Conservation (phyloP, 1,284 basidiomycete species). For the Phaffia rhodozyma region DNA sequence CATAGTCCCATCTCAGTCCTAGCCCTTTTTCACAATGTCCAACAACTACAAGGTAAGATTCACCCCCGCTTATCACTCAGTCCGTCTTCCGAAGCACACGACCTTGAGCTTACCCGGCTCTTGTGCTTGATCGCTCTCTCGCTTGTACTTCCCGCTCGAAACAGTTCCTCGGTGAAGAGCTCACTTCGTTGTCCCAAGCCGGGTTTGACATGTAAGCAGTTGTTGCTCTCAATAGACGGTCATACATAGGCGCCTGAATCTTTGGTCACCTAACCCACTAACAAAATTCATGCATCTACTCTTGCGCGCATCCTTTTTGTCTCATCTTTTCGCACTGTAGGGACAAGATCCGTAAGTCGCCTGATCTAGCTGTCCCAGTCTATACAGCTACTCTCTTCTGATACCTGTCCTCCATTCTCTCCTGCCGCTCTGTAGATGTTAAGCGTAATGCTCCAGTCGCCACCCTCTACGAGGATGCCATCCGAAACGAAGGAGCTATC, state of each 20-base stretch:
- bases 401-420: not conserved
- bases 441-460: constrained; percentile 95
- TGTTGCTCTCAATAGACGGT: constrained; percentile 20
- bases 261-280: not conserved
- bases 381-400: not conserved
- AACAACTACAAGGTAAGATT: constrained; percentile 7
- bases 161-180: constrained; percentile 73
- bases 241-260: not conserved
- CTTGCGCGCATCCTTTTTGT: constrained; percentile 1
- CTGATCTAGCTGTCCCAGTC: not conserved
- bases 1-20: no score
- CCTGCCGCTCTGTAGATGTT: constrained; percentile 39
- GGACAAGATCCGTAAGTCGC: constrained; percentile 35
- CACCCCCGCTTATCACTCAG: not conserved
- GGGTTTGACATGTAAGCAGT: constrained; percentile 77
- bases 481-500: constrained; percentile 95
- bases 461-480: constrained; percentile 94
- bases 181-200: constrained; percentile 97
- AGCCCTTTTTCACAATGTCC: not conserved
- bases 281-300: not conserved
- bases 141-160: not conserved
- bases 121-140: not conserved
- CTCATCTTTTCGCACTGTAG: not conserved
- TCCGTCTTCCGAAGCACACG: not conserved
- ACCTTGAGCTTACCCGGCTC: not conserved